Evolutionary conservation across 805 yeast species (phyloP).

Genomic region (Barnettozyma botsteinii): DNA sequence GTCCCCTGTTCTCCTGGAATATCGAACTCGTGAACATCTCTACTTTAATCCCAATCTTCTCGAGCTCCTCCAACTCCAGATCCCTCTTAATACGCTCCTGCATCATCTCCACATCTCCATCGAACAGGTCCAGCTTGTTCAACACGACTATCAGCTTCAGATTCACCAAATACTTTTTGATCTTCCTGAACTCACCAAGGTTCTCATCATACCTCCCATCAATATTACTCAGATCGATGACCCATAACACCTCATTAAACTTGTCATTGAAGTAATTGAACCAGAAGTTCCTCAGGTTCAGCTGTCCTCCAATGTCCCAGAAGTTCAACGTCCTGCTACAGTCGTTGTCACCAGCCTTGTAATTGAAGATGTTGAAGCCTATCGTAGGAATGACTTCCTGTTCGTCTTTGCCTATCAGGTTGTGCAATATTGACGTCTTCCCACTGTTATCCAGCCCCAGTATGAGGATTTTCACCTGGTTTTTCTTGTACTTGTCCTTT

Average conservation of each 20-base stretch:
- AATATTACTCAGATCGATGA: conserved; percentile 60
- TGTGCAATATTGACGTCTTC: conserved; percentile 74
- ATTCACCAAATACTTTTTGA: conserved; percentile 52
- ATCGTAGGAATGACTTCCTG: conserved; percentile 74
- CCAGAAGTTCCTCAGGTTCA: conserved; percentile 83
- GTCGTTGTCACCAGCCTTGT: conserved; percentile 34
- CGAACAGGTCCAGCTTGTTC: conserved; percentile 66
- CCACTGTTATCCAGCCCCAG: conserved; percentile 92
- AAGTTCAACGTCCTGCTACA: conserved; percentile 47
- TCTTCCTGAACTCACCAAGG: conserved; percentile 53
- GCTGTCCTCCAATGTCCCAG: conserved; percentile 95
- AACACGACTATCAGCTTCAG: conserved; percentile 60
- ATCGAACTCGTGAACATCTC: conserved; percentile 4
- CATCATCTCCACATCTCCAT: conserved; percentile 20
- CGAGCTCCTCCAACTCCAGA: conserved; percentile 8
- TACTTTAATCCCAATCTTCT: conserved; percentile 1
- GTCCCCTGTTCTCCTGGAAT: background rate
- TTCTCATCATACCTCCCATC: conserved; percentile 58
- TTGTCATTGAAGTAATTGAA: conserved; percentile 78
- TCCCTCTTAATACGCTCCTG: conserved; percentile 5
- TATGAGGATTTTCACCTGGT: conserved; percentile 66
- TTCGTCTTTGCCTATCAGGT: conserved; percentile 44
- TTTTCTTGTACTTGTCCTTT: conserved; percentile 77
- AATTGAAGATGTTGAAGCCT: conserved; percentile 77
- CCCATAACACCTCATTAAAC: conserved; percentile 76